Percentiles rank a stretch among this genome's conserved stretches.
These are phyloP conservation scores for Leishmania tarentolae DNA, from an alignment of 208 protist genomes.

Conservation along the genomic window DNA sequence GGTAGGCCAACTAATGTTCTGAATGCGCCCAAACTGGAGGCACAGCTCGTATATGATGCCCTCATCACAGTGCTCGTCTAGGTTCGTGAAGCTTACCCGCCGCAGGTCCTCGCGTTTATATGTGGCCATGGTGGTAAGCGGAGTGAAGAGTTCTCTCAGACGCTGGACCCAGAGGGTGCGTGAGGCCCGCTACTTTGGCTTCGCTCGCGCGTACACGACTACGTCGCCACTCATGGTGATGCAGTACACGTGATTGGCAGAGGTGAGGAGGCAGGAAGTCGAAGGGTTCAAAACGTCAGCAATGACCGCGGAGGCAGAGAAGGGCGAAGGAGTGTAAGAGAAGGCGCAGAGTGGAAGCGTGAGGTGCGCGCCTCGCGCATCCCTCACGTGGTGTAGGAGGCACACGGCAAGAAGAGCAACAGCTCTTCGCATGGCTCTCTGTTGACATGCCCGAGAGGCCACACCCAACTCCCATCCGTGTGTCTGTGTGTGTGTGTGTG, in stretches of 20 bases:
- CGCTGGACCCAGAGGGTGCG: neutral
- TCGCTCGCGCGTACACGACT: neutral
- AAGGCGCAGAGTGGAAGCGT: neutral
- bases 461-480: neutral
- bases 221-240: neutral
- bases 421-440: neutral
- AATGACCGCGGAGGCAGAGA: neutral
- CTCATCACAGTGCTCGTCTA: constrained; percentile 83
- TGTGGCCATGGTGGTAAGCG: constrained; percentile 43
- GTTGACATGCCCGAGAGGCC: neutral
- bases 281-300: neutral
- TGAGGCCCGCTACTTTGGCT: neutral
- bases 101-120: constrained; percentile 83
- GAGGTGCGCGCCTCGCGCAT: neutral
- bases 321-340: neutral
- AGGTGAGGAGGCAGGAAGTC: neutral
- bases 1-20: constrained; percentile 68
- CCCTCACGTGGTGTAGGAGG: neutral
- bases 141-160: neutral
- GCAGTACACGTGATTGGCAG: neutral
- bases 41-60: constrained; percentile 82
- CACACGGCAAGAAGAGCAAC: neutral
- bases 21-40: constrained; percentile 80
- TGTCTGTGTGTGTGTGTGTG: too few relatives aligned
- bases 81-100: constrained; percentile 70